Conservation (phyloP, 495 filamentous ascomycete genomes). For the Endocarpon pusillum region DNA sequence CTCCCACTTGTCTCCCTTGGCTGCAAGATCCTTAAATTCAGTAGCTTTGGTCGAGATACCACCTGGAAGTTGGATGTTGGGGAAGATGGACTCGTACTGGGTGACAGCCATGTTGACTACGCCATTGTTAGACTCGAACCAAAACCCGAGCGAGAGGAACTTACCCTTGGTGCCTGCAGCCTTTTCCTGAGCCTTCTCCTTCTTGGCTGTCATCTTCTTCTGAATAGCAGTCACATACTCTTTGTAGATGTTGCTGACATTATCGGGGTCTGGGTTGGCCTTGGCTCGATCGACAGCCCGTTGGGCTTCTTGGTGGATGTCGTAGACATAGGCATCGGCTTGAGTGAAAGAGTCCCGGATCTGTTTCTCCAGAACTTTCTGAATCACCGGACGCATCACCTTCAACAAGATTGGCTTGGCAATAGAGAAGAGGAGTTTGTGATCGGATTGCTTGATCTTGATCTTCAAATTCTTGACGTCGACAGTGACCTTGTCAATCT, state of each 20-base stretch:
- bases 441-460: slow-evolving; percentile 83
- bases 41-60: slow-evolving; percentile 90
- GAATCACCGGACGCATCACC: slow-evolving; percentile 63
- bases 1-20: slow-evolving; percentile 86
- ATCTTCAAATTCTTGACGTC: slow-evolving; percentile 73
- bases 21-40: slow-evolving; percentile 76
- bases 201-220: slow-evolving; percentile 51
- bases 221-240: slow-evolving; percentile 67
- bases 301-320: slow-evolving; percentile 70
- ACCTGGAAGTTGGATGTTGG: slow-evolving; percentile 69
- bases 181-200: slow-evolving; percentile 47
- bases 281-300: slow-evolving; percentile 47
- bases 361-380: slow-evolving; percentile 76
- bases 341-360: slow-evolving; percentile 61
- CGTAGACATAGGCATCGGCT: slow-evolving; percentile 50
- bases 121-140: neutral
- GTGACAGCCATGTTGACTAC: slow-evolving; percentile 53
- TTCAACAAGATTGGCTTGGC: slow-evolving; percentile 82
- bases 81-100: slow-evolving; percentile 79
- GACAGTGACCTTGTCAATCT: slow-evolving; percentile 76
- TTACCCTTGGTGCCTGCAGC: slow-evolving; percentile 64
- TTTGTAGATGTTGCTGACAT: slow-evolving; percentile 69
- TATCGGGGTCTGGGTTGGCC: slow-evolving; percentile 55
- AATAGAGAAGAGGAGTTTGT: slow-evolving; percentile 76
- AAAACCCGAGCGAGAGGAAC: slow-evolving; percentile 3